These are phyloP conservation scores for Solanum ossicruentum DNA, from an alignment of 257 asterid genomes.

Conservation along the genomic window DNA sequence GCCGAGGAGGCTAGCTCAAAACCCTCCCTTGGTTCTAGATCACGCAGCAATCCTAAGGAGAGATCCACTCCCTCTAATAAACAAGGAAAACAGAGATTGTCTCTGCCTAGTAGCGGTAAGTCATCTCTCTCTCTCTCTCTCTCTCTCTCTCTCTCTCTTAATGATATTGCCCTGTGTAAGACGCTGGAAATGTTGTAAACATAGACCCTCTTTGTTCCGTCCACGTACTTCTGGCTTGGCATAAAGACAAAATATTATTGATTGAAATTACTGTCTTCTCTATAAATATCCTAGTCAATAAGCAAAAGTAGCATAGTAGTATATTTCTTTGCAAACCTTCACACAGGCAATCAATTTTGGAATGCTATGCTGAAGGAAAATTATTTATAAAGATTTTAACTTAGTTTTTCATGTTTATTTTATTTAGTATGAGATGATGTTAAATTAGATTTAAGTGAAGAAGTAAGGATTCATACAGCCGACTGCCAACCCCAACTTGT, in stretches of 20 bases:
- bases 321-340: not conserved
- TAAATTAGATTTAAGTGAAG: not conserved
- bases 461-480: not conserved
- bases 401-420: not conserved
- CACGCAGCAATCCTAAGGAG: slow-evolving; percentile 84
- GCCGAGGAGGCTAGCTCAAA: slow-evolving; percentile 56
- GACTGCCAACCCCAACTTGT: not conserved
- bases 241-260: not conserved
- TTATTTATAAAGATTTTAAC: not conserved
- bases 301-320: not conserved
- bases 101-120: slow-evolving; percentile 71
- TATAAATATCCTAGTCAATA: not conserved
- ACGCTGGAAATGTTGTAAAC: not conserved
- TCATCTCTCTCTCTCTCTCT: slow-evolving; percentile 15
- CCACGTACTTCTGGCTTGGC: not conserved
- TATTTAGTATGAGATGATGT: not conserved
- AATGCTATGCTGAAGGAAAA: not conserved
- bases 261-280: not conserved
- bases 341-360: not conserved
- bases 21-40: slow-evolving; percentile 41
- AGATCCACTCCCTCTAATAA: slow-evolving; percentile 45
- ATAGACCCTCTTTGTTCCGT: not conserved
- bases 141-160: not conserved
- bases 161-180: not conserved
- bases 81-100: slow-evolving; percentile 68